These are phyloP conservation scores for Taiozyma onychis DNA, from an alignment of 1,139 yeast genomes.

Conservation along the genomic window DNA sequence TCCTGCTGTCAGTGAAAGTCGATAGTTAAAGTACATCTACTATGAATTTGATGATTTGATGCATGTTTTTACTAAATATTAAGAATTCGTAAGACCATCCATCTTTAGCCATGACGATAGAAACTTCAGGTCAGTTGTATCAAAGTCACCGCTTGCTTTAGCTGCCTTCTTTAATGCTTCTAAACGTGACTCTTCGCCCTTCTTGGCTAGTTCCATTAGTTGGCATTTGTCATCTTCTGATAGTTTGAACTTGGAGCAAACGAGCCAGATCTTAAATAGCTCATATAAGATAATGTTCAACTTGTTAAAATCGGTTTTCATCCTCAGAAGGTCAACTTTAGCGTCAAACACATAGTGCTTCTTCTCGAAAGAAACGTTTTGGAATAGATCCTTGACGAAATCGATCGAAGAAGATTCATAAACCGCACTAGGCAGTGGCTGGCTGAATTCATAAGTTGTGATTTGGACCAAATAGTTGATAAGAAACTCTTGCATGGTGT, in stretches of 20 bases:
- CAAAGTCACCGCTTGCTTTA: neutral
- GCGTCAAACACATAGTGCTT: slow-evolving; percentile 6
- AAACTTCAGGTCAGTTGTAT: neutral
- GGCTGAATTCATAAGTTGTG: slow-evolving; percentile 2
- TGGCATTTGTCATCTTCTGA: neutral
- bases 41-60: neutral
- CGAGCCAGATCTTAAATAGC: slow-evolving; percentile 14
- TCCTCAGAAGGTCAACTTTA: slow-evolving; percentile 3
- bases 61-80: neutral
- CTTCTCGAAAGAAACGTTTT: slow-evolving; percentile 9
- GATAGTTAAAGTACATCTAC: neutral
- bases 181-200: slow-evolving; percentile 15
- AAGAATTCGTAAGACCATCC: neutral
- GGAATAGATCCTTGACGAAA: slow-evolving; percentile 6
- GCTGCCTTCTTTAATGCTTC: slow-evolving; percentile 3
- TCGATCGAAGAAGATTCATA: neutral
- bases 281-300: slow-evolving; percentile 8
- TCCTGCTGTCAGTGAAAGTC: slow-evolving; percentile 1
- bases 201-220: slow-evolving; percentile 6
- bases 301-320: slow-evolving; percentile 11
- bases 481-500: slow-evolving; percentile 3
- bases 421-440: neutral
- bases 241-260: slow-evolving; percentile 4
- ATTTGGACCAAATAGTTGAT: slow-evolving; percentile 6
- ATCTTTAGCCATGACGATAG: neutral